Conservation (phyloP, 164 flowering plant genomes). For the Chimonanthus salicifolius region DNA sequence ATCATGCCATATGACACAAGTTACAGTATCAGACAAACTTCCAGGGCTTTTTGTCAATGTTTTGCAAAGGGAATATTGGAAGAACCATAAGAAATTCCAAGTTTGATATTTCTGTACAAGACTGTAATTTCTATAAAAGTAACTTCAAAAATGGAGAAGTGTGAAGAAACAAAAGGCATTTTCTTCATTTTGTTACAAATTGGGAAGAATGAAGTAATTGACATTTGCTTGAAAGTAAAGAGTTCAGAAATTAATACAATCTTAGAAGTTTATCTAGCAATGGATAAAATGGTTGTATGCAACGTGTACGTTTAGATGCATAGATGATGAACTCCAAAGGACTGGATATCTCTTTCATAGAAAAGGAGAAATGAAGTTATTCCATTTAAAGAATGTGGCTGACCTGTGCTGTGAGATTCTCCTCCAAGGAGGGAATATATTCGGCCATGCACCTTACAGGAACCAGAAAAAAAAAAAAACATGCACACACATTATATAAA, state of each 20-base stretch:
- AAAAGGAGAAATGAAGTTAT: background rate
- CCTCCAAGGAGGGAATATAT: slow-evolving; percentile 83
- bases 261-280: background rate
- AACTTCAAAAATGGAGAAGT: background rate
- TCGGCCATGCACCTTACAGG: slow-evolving; percentile 89
- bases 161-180: no score
- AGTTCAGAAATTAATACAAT: background rate
- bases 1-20: no score
- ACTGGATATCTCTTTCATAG: background rate
- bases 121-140: background rate
- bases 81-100: background rate
- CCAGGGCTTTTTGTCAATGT: background rate
- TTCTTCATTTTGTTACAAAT: no score
- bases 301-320: background rate
- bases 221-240: background rate
- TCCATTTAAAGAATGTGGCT: slow-evolving; percentile 13
- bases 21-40: background rate
- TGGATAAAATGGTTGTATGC: background rate
- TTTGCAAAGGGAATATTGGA: background rate
- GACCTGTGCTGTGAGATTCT: slow-evolving; percentile 66
- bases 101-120: background rate
- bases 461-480: slow-evolving; percentile 6
- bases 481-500: background rate
- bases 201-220: no score
- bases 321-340: background rate